Conservation (phyloP, 225 moss, liverwort and hornwort species). For the Pseudisothecium myosuroides region DNA sequence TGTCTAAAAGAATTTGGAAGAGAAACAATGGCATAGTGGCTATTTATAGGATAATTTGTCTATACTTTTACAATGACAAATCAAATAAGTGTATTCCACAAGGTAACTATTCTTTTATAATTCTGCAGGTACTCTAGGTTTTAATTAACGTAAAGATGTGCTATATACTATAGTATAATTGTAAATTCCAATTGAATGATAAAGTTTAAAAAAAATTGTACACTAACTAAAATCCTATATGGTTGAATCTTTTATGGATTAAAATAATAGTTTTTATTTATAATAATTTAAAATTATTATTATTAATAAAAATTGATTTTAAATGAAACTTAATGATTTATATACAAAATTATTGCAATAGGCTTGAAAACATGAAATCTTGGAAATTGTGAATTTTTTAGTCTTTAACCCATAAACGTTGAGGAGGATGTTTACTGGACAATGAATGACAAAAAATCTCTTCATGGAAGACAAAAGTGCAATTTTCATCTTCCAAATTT, state of each 20-base stretch:
- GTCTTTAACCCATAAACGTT: too few relatives aligned
- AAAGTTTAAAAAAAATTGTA: too few relatives aligned
- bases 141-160: not conserved
- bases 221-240: too few relatives aligned
- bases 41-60: not conserved
- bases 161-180: not conserved
- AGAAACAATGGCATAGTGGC: rapidly evolving
- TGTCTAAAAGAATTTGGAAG: not conserved
- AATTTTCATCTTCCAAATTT: too few relatives aligned
- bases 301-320: not conserved
- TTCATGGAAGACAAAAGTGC: too few relatives aligned
- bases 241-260: not conserved
- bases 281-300: not conserved
- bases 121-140: not conserved
- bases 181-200: not conserved
- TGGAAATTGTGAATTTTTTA: not conserved
- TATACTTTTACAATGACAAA: not conserved
- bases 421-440: too few relatives aligned
- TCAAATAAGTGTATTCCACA: not conserved
- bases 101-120: not conserved
- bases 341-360: not conserved
- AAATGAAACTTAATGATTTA: not conserved
- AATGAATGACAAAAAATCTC: too few relatives aligned
- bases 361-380: not conserved
- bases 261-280: not conserved